Evolutionary conservation across 2,329 filamentous ascomycete species (phyloP), one percentile per base, ranked within the genome.

Genomic region (Stagonosporopsis chrysanthemi): DNA sequence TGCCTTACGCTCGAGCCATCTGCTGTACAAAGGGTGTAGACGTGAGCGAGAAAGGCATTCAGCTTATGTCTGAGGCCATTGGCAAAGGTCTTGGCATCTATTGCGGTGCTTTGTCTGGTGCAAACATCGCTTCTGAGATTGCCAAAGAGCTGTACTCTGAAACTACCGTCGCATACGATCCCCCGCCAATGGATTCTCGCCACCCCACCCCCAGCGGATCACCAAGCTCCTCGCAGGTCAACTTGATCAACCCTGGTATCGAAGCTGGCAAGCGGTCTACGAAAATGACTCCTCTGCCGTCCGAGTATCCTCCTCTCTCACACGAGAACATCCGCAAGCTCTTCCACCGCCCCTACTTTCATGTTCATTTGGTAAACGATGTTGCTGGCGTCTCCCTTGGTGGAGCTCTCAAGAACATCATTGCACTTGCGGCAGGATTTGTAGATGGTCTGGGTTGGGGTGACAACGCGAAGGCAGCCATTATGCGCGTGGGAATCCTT

Each of bases 21-120:
- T 96, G 92, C 74, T 99, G 95, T 79, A 97, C 98, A 81, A 99
- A 99, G 83, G 95, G 95, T 67, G 93, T 99, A 60, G 90, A 96
- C 67, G 95, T 99, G 31, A 89, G 90, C 4, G 90, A 94, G 70
- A 88, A 91, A 47, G 91, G 90, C 52, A 88, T 98, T 67, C 88
- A 88, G 69, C 85, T 99, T 52, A 97, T 99, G 81, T 96, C 91
- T 52, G 95, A 99, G 79, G 92, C 90, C 77, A 99, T 99, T 73
- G 93, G 93, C 55, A 88, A 91, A 75, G 89, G 90, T 28, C 84
- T 99, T 19, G 91, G 90, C 61, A 99, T 99, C 75, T 99, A 99
- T 82, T 97, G 93, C 71, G 95, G 95, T 71, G 94, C 95, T 9
- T 85, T 99, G 36, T 96, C 92, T 40, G 95, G 95, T 52, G 95